A percentile compares a stretch with the other conserved stretches of the same genome.
These are phyloP conservation scores for Aspergillus steynii DNA, from an alignment of 495 filamentous ascomycete genomes.

Conservation along the genomic window DNA sequence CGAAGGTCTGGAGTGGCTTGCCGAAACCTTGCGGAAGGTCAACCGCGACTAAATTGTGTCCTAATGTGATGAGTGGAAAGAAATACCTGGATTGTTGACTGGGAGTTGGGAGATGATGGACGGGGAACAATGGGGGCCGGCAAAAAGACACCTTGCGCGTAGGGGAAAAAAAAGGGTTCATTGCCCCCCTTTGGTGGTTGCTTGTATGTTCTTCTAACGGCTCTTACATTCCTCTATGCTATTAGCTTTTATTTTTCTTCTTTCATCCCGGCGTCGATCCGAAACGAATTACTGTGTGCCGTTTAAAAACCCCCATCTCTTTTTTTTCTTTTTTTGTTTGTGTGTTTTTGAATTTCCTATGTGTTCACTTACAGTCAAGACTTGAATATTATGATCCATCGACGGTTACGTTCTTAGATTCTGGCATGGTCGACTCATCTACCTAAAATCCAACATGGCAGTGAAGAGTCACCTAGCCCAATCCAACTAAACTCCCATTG, in stretches of 20 bases:
- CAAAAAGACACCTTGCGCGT: slow-evolving; percentile 28
- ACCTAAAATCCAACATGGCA: too few relatives aligned
- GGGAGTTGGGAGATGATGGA: slow-evolving; percentile 44
- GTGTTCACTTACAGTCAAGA: slow-evolving; percentile 13
- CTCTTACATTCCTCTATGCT: slow-evolving; percentile 45
- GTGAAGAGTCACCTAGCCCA: too few relatives aligned
- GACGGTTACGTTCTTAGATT: slow-evolving; percentile 5
- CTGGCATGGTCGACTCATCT: background rate
- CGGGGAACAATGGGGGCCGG: slow-evolving; percentile 36
- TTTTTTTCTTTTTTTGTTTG: slow-evolving; percentile 16
- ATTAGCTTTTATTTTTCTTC: slow-evolving; percentile 47
- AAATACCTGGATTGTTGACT: slow-evolving; percentile 44
- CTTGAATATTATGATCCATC: slow-evolving; percentile 12
- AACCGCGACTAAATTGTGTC: slow-evolving; percentile 68
- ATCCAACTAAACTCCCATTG: background rate
- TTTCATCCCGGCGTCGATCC: slow-evolving; percentile 40
- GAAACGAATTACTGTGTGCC: slow-evolving; percentile 26
- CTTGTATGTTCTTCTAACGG: slow-evolving; percentile 42
- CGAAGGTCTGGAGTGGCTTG: slow-evolving; percentile 99
- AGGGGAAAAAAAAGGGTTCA: slow-evolving; percentile 18
- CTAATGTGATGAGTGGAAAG: slow-evolving; percentile 41
- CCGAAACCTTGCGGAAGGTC: slow-evolving; percentile 89
- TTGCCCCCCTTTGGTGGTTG: slow-evolving; percentile 34
- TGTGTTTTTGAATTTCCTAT: slow-evolving; percentile 6
- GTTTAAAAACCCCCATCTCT: slow-evolving; percentile 14